Conservation (phyloP, 2,329 filamentous ascomycete genomes). For the Hypoxylon sp. region DNA sequence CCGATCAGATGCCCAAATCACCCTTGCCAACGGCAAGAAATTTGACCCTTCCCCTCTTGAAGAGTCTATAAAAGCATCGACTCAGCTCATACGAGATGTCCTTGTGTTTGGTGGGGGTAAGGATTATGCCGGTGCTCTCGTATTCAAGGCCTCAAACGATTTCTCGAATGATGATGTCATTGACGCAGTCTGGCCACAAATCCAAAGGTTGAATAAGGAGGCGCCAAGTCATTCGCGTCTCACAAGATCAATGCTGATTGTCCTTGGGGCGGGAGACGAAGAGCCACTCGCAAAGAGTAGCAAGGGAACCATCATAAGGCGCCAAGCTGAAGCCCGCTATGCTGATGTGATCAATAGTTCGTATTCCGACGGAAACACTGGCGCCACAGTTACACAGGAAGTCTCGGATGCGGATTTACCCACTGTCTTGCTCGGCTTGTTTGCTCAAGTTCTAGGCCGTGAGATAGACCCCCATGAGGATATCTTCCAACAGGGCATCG, state of each 20-base stretch:
- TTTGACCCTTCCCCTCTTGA: slow-evolving; percentile 76
- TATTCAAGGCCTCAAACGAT: slow-evolving; percentile 61
- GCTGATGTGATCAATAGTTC: slow-evolving; percentile 61
- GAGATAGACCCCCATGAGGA: slow-evolving; percentile 60
- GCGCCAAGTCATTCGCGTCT: slow-evolving; percentile 68
- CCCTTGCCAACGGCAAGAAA: slow-evolving; percentile 76
- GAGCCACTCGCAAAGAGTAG: slow-evolving; percentile 70
- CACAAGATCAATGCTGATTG: slow-evolving; percentile 64
- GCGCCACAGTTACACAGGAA: slow-evolving; percentile 25
- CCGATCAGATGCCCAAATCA: slow-evolving; percentile 73
- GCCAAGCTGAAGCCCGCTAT: slow-evolving; percentile 66
- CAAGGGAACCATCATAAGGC: slow-evolving; percentile 72
- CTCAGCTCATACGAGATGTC: slow-evolving; percentile 64
- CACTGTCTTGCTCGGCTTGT: slow-evolving; percentile 53
- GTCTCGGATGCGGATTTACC: slow-evolving; percentile 57
- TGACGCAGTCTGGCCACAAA: slow-evolving; percentile 58
- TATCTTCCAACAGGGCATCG: slow-evolving; percentile 71
- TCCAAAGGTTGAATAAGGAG: slow-evolving; percentile 64
- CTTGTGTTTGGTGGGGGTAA: slow-evolving; percentile 73
- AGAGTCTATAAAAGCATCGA: slow-evolving; percentile 64
- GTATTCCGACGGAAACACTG: slow-evolving; percentile 55
- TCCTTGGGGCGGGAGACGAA: slow-evolving; percentile 56
- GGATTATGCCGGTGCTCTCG: slow-evolving; percentile 69
- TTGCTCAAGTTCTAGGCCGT: slow-evolving; percentile 53
- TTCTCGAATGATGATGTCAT: slow-evolving; percentile 58